phyloP scores from a whole-genome alignment of 2,329 filamentous ascomycete species.

The Zarea fungicola region DNA sequence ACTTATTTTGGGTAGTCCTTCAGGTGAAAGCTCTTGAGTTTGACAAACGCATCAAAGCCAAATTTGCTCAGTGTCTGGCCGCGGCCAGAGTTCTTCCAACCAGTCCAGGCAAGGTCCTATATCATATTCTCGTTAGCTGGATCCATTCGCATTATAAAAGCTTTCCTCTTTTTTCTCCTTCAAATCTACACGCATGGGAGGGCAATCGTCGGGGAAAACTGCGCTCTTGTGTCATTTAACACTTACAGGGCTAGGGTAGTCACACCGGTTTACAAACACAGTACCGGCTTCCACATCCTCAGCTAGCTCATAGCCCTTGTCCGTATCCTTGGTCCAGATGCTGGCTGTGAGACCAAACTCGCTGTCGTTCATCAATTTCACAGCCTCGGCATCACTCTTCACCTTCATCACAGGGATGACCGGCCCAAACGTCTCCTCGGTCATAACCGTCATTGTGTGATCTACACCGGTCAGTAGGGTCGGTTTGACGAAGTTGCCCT shows the following conservation, averaged over 20 bases:
- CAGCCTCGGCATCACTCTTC: conserved; percentile 70
- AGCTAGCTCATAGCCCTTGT: conserved; percentile 67
- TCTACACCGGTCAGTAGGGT: conserved; percentile 74
- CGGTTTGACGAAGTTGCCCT: conserved; percentile 84
- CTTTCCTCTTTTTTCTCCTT: too few species aligned
- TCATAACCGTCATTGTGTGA: conserved; percentile 85
- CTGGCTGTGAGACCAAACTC: conserved; percentile 93
- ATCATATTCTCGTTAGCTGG: conserved; percentile 10
- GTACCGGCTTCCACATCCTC: conserved; percentile 86
- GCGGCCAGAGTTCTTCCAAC: conserved; percentile 95
- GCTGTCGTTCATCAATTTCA: conserved; percentile 88
- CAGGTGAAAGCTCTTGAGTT: conserved; percentile 91
- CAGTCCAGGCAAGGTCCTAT: conserved; percentile 90
- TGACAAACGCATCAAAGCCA: conserved; percentile 93
- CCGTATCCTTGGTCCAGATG: conserved; percentile 89
- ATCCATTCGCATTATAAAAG: too few species aligned
- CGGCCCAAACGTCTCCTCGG: conserved; percentile 90
- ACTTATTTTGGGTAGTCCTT: conserved; percentile 72
- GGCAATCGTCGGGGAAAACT: too few species aligned
- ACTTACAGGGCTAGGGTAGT: conserved; percentile 86
- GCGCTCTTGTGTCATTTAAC: not conserved
- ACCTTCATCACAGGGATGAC: conserved; percentile 90
- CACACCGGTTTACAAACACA: conserved; percentile 91
- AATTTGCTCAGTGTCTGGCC: conserved; percentile 85
- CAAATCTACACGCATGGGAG: too few species aligned